Percentiles rank a stretch among this genome's conserved stretches.
Evolutionary conservation across 1,139 yeast species (phyloP).

Genomic region (Diutina sp.): DNA sequence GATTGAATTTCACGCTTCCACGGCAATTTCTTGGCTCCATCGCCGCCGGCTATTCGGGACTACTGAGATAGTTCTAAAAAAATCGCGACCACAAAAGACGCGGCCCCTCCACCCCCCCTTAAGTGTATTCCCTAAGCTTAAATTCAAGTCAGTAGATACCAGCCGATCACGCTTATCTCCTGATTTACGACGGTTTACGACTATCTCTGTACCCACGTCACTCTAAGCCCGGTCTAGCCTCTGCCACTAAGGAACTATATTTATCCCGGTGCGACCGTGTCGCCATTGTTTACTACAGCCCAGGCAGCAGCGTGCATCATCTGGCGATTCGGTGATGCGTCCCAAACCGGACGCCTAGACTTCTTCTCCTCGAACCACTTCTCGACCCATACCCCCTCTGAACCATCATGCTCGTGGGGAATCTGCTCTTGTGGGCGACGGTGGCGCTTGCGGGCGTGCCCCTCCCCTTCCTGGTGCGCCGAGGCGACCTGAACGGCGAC

Average conservation of each 20-base stretch:
- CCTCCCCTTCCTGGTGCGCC: background rate
- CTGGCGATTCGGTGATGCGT: background rate
- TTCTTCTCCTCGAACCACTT: background rate
- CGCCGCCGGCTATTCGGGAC: no score
- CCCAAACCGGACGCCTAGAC: background rate
- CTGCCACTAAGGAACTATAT: background rate
- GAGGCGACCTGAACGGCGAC: background rate
- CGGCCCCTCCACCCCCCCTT: no score
- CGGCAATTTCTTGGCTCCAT: no score
- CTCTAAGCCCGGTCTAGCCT: background rate
- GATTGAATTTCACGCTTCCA: no score
- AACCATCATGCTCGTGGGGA: background rate
- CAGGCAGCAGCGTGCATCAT: background rate
- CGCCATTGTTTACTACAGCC: background rate
- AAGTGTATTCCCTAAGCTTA: no score
- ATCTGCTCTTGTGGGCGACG: background rate
- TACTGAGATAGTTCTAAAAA: no score
- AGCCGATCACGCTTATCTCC: no score
- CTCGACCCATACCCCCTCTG: background rate
- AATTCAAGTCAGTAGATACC: no score
- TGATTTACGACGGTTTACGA: no score
- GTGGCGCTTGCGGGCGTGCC: background rate
- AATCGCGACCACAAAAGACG: no score
- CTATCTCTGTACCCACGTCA: no score
- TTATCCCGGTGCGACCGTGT: background rate